Base-by-base conservation (phyloP, 2,329 filamentous ascomycete species). In the Pyrenophora teres region DNA sequence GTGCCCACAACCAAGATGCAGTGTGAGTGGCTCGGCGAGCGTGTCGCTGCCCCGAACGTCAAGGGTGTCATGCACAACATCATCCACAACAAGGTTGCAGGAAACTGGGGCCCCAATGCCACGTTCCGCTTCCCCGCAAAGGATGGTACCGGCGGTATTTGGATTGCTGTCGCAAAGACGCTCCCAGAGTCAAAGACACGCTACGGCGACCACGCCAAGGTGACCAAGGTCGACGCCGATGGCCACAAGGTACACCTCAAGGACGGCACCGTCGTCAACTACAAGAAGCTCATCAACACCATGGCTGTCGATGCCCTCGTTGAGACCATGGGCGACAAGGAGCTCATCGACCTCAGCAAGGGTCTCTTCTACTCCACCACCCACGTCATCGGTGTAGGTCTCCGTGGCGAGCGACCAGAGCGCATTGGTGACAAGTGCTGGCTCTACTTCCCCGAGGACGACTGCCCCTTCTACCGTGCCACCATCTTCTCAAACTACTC, bases 401-500 rank as follows among this genome's bases (percentile, higher is more conserved):
- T 99, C 70, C 91, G 94, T 72, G 94, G 94, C 62, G 84, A 83
- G 69, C 90, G 94, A 64, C 94, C 94, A 33, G 92, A 96, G 77
- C 89, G 91, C 73, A 99, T 99, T 66, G 94, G 94, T 62, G 94
- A 99, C 82, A 99, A 97, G 85, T 99, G 94, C 87, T 99, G 94
- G 92, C 83, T 99, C 63, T 99, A 99, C 85, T 99, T 97, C 86
- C 94, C 94, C 58, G 94, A 99, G 78, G 89, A 96, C 77, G 88
- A 99, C 84, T 97, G 92, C 82, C 92, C 92, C 74, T 99, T 99
- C 84, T 99, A 99, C 84, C 90, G 94, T 67, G 94, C 94, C 71
- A 99, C 94, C 72, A 97, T 99, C 80, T 99, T 99, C 86, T 97
- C 93, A 78, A 99, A 99, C 85, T 99, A 99, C 84, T 97, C 94